Evolutionary conservation across 2,329 filamentous ascomycete genomes (phyloP).

Genomic region (Aspergillus versicolor): DNA sequence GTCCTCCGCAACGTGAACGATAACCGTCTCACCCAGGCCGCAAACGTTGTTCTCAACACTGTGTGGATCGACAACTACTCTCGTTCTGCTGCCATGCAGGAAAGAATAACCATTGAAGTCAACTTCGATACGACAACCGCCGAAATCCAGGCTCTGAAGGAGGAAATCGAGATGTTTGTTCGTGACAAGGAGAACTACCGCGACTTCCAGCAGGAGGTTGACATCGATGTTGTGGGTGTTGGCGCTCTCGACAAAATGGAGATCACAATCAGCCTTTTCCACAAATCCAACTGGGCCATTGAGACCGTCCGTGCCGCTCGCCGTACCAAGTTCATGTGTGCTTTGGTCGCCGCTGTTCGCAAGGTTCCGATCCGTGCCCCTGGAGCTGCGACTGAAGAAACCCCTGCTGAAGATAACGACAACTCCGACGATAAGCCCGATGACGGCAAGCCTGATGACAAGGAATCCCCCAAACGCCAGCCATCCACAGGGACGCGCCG

Average conservation of each 20-base stretch:
- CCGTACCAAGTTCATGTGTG: constrained; percentile 96
- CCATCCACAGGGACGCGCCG: constrained; percentile 14
- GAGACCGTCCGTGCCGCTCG: constrained; percentile 76
- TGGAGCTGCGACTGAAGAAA: constrained; percentile 52
- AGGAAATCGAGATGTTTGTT: constrained; percentile 84
- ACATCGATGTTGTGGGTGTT: constrained; percentile 74
- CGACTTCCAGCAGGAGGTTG: constrained; percentile 85
- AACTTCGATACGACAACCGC: constrained; percentile 86
- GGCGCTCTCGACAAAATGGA: constrained; percentile 85
- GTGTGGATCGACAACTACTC: constrained; percentile 95
- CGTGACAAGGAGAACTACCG: constrained; percentile 78
- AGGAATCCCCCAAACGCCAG: constrained; percentile 47
- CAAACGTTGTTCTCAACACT: constrained; percentile 88
- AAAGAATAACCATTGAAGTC: constrained; percentile 75
- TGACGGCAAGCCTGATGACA: constrained; percentile 50
- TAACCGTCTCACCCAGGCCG: constrained; percentile 77
- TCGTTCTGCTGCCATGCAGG: constrained; percentile 87
- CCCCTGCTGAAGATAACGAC: constrained; percentile 32
- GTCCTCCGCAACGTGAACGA: constrained; percentile 83
- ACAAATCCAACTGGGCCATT: constrained; percentile 93
- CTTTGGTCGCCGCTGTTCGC: constrained; percentile 78
- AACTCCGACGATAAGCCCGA: constrained; percentile 59
- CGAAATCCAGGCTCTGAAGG: constrained; percentile 79
- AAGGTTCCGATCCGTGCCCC: constrained; percentile 83
- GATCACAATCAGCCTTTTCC: constrained; percentile 78